phyloP scores from a whole-genome alignment of 139 green algal genomes.

The Haematococcus sp. region DNA sequence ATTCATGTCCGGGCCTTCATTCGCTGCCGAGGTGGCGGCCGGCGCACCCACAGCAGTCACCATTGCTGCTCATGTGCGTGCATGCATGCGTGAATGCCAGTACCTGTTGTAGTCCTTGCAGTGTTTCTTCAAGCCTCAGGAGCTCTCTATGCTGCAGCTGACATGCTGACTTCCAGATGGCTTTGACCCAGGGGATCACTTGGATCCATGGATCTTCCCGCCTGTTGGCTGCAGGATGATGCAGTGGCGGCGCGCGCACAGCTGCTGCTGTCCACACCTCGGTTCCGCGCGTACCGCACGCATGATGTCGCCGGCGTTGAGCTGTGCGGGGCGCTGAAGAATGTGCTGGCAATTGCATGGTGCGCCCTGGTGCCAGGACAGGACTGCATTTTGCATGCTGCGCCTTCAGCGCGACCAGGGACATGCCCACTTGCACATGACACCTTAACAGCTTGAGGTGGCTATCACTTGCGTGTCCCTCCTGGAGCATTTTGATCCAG shows the following conservation, averaged over 20 bases:
- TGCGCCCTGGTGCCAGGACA: no score
- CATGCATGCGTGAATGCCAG: not conserved
- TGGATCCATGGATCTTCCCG: no score
- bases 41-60: slow-evolving; percentile 44
- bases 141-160: not conserved
- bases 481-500: no score
- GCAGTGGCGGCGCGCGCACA: slow-evolving; percentile 35
- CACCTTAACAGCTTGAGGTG: not conserved
- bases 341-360: no score
- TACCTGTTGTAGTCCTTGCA: no score
- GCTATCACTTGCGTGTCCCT: no score
- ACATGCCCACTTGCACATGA: no score
- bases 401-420: no score
- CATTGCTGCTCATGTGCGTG: slow-evolving; percentile 29
- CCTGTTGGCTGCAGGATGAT: slow-evolving; percentile 32
- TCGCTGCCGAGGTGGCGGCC: slow-evolving; percentile 85
- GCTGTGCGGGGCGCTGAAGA: slow-evolving; percentile 42
- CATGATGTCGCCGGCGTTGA: slow-evolving; percentile 89
- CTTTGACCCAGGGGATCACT: no score
- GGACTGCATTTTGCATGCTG: no score
- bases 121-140: no score
- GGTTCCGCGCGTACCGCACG: slow-evolving; percentile 85
- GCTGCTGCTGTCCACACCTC: slow-evolving; percentile 76
- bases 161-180: no score
- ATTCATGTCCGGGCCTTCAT: slow-evolving; percentile 87